Percentiles rank a stretch among this genome's conserved stretches.
These are phyloP conservation scores for Gossypium ekmanianum DNA, from an alignment of 345 rosid genomes.

Conservation along the genomic window DNA sequence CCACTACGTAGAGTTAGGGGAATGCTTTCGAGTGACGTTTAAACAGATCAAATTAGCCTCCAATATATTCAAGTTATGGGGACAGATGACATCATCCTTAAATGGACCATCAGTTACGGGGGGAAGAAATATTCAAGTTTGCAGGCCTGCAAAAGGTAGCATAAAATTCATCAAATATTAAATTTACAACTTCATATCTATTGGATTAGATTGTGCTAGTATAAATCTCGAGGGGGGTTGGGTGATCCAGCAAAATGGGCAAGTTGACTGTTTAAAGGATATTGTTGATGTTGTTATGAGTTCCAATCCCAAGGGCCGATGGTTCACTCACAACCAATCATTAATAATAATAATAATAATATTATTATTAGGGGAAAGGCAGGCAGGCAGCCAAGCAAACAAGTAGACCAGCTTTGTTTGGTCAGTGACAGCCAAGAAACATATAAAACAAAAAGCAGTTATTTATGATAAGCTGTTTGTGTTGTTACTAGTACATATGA, in stretches of 20 bases:
- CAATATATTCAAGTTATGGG: not conserved
- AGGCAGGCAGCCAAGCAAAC: not conserved
- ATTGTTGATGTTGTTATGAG: not conserved
- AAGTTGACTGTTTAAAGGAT: not conserved
- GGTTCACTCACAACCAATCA: conserved; percentile 46
- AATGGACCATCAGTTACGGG: not conserved
- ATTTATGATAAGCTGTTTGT: conserved; percentile 24
- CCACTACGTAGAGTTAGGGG: not conserved
- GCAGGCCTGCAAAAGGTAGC: not conserved
- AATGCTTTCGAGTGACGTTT: conserved; percentile 20
- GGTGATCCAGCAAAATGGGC: not conserved
- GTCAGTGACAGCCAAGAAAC: conserved; percentile 29
- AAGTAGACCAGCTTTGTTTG: conserved; percentile 11
- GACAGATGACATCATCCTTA: not conserved
- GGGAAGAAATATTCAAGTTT: not conserved
- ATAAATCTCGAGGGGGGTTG: not conserved
- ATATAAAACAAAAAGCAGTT: conserved; percentile 13
- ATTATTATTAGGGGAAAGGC: not conserved
- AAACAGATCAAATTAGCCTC: conserved; percentile 1
- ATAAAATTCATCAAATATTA: not conserved
- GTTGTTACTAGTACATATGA: conserved; percentile 6
- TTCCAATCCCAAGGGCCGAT: conserved; percentile 24
- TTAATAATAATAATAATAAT: not conserved
- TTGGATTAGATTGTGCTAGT: too few species aligned
- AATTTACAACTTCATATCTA: too few species aligned